A percentile compares a stretch with the other conserved stretches of the same genome.
Conservation (phyloP, 176 grass and related monocot species). For the Carex littledalei region DNA sequence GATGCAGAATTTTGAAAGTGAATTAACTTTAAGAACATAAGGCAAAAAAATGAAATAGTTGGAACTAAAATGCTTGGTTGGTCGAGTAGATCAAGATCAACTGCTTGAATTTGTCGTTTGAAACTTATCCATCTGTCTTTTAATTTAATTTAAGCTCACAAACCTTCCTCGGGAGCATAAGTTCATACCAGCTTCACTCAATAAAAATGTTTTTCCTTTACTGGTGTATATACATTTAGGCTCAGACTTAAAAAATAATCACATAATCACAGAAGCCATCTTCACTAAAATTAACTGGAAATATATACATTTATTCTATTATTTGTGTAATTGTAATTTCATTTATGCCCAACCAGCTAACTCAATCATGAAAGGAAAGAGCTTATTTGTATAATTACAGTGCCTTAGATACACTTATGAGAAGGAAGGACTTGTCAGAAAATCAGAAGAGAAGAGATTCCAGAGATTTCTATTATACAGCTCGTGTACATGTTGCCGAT, state of each 20-base stretch:
- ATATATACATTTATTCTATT: too few relatives aligned
- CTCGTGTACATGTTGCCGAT: constrained; percentile 77
- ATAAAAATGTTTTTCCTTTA: neutral
- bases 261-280: neutral
- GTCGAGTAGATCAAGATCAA: too few relatives aligned
- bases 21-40: too few relatives aligned
- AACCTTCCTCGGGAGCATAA: too few relatives aligned
- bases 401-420: constrained; percentile 76
- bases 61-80: too few relatives aligned
- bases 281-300: neutral
- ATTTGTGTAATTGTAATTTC: neutral
- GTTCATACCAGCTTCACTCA: too few relatives aligned
- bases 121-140: too few relatives aligned
- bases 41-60: too few relatives aligned
- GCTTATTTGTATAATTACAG: constrained; percentile 35
- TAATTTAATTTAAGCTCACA: too few relatives aligned
- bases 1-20: too few relatives aligned
- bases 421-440: constrained; percentile 49
- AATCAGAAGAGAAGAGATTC: constrained; percentile 54
- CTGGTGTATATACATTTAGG: neutral
- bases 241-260: neutral
- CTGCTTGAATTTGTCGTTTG: too few relatives aligned
- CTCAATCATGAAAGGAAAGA: neutral
- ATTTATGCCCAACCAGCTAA: neutral
- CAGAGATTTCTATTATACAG: constrained; percentile 51